Conservation (phyloP, 2,329 filamentous ascomycete species). For the Neopestalotiopsis clavispora region DNA sequence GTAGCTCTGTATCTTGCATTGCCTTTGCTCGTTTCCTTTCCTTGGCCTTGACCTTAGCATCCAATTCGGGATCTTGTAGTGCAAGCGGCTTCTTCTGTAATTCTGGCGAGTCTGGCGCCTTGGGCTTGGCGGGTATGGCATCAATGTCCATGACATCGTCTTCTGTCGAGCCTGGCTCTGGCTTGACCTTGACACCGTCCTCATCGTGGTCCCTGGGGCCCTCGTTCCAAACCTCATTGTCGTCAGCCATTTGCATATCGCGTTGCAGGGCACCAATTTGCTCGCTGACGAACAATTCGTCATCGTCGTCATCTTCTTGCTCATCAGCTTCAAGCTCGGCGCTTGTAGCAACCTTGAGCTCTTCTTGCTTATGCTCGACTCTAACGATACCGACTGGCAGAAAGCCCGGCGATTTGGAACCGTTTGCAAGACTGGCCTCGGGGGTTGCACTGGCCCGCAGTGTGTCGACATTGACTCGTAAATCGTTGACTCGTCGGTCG, state of each 20-base stretch:
- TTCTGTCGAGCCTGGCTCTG: slow-evolving; percentile 44
- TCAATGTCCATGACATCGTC: slow-evolving; percentile 44
- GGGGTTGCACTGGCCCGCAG: slow-evolving; percentile 50
- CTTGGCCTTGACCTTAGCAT: slow-evolving; percentile 29
- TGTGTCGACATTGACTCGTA: slow-evolving; percentile 61
- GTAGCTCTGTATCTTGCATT: slow-evolving; percentile 34
- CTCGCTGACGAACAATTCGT: slow-evolving; percentile 51
- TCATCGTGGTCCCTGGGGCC: slow-evolving; percentile 33
- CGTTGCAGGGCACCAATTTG: slow-evolving; percentile 32
- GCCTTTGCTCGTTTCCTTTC: slow-evolving; percentile 36
- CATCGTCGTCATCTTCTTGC: slow-evolving; percentile 47
- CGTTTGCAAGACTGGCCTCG: slow-evolving; percentile 38
- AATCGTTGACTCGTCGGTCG: slow-evolving; percentile 48
- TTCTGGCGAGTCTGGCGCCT: slow-evolving; percentile 38
- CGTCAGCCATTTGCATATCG: slow-evolving; percentile 34
- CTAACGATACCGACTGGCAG: slow-evolving; percentile 63
- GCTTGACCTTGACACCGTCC: slow-evolving; percentile 45
- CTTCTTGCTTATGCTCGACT: slow-evolving; percentile 57
- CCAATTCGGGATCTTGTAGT: slow-evolving; percentile 21
- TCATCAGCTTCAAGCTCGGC: slow-evolving; percentile 62
- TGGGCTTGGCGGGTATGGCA: slow-evolving; percentile 42
- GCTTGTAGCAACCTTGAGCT: slow-evolving; percentile 59
- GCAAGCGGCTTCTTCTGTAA: slow-evolving; percentile 35
- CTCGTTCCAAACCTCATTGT: slow-evolving; percentile 49
- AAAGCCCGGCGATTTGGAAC: slow-evolving; percentile 32